Base-by-base conservation (phyloP, 805 yeast species). In the Blastobotrys chiropterorum region DNA sequence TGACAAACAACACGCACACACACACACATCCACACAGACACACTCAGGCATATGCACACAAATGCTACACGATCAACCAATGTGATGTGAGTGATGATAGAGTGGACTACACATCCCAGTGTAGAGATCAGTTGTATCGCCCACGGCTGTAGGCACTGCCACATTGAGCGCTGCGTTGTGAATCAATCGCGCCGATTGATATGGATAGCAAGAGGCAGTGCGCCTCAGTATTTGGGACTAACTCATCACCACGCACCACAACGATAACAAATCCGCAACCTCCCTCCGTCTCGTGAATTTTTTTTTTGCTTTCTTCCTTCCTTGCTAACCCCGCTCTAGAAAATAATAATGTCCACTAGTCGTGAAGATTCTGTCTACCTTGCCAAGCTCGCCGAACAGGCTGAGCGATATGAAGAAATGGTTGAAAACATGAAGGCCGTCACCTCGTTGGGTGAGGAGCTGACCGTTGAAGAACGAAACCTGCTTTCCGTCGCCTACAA, bases 321-420 rank as follows among this genome's bases (percentile, higher is more conserved):
- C 2, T 7, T 40, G 19, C 43, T 40, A 16, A 40, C 43, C 3
- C 19, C 11, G 16, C 11, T 26, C 34, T 26, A 26, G 34, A 26
- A 26, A 26, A 26, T 26, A 26, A 40, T 40, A 46, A 54, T 47
- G 55, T 30, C 54, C 31, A 47, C 56, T 22, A 38, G 56, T 31
- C 60, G 60, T 43, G 62, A 59, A 50, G 60, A 59, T 55, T 59
- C 57, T 26, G 62, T 59, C 21, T 59, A 57, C 46, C 83, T 94
- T 69, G 98, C 98, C 73, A 92, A 94, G 72, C 84, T 94, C 71
- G 97, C 97, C 68, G 98, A 92, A 77, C 97, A 92, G 79, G 97
- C 98, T 68, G 99, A 94, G 78, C 95, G 98, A 76, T 94, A 90
- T 72, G 98, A 94, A 78, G 98, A 92, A 78, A 90, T 88, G 97